Conservation (phyloP, 2,329 filamentous ascomycete species). For the Penicillium palitans region DNA sequence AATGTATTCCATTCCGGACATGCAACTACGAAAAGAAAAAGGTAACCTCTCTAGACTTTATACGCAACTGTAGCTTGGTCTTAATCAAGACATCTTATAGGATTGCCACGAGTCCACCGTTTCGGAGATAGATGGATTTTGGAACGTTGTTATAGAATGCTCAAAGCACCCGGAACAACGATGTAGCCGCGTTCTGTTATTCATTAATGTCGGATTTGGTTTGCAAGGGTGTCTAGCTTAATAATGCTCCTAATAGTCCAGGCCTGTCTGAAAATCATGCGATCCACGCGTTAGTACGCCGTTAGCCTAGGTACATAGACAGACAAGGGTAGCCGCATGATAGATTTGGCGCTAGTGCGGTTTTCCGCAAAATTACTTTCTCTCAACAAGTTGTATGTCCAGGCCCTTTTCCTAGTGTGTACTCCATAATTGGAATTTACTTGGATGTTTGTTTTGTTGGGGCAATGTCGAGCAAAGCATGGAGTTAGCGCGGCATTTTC, state of each 20-base stretch:
- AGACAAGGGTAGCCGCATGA: slow-evolving; percentile 17
- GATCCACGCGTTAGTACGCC: slow-evolving; percentile 4
- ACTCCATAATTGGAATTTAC: background rate
- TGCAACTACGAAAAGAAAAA: no score
- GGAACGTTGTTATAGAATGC: background rate
- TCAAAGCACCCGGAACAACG: slow-evolving; percentile 24
- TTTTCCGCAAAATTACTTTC: slow-evolving; percentile 12
- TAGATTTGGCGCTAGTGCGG: slow-evolving; percentile 22
- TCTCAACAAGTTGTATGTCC: slow-evolving; percentile 6
- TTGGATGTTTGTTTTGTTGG: background rate
- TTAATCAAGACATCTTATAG: no score
- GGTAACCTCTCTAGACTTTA: no score
- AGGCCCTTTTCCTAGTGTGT: background rate
- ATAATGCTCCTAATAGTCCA: slow-evolving; percentile 22
- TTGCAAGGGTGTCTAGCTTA: slow-evolving; percentile 24
- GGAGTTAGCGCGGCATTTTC: slow-evolving; percentile 8
- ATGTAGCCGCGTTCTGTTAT: slow-evolving; percentile 25
- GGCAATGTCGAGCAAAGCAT: background rate
- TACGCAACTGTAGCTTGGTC: no score
- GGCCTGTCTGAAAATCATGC: slow-evolving; percentile 21
- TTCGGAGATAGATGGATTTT: no score
- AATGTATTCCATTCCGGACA: no score
- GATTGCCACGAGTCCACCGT: no score
- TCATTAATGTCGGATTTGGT: slow-evolving; percentile 23
- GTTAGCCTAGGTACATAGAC: slow-evolving; percentile 18